Conservation (phyloP, 768 basidiomycete species). For the Boletus patriciae region DNA sequence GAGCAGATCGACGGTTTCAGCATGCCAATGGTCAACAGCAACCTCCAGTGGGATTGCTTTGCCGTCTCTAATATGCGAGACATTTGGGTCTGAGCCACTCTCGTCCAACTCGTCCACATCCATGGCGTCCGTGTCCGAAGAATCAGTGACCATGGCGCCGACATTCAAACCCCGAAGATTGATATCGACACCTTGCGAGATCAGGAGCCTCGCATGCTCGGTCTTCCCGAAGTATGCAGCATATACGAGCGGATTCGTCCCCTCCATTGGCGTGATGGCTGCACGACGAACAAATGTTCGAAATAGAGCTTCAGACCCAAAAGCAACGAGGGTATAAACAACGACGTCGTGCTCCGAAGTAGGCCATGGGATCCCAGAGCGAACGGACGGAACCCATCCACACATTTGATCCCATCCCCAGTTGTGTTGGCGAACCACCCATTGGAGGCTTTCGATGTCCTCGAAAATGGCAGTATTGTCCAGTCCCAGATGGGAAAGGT, state of each 20-base stretch:
- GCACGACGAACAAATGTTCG: not conserved
- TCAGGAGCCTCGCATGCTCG: not conserved
- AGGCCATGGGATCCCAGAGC: not conserved
- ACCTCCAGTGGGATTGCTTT: not conserved
- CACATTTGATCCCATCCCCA: slow-evolving; percentile 3
- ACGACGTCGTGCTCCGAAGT: not conserved
- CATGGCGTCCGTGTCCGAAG: not conserved
- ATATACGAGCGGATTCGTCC: slow-evolving; percentile 11
- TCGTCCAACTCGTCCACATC: not conserved
- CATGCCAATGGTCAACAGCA: not conserved
- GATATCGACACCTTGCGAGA: not conserved
- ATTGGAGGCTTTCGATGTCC: not conserved
- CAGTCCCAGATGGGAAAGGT: not conserved
- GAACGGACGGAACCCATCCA: not conserved
- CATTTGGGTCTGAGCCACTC: not conserved
- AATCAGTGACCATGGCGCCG: not conserved
- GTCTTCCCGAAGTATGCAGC: not conserved
- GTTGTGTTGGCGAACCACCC: not conserved
- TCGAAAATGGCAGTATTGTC: not conserved
- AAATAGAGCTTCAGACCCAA: not conserved
- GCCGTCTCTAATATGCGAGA: not conserved
- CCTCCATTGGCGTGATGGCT: not conserved
- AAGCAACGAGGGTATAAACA: slow-evolving; percentile 2
- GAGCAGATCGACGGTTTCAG: not conserved
- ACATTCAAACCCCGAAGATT: not conserved